Evolutionary conservation across 2,329 filamentous ascomycete genomes (phyloP), one percentile per base, ranked within the genome.

Genomic region (Aspergillus puulaauensis): DNA sequence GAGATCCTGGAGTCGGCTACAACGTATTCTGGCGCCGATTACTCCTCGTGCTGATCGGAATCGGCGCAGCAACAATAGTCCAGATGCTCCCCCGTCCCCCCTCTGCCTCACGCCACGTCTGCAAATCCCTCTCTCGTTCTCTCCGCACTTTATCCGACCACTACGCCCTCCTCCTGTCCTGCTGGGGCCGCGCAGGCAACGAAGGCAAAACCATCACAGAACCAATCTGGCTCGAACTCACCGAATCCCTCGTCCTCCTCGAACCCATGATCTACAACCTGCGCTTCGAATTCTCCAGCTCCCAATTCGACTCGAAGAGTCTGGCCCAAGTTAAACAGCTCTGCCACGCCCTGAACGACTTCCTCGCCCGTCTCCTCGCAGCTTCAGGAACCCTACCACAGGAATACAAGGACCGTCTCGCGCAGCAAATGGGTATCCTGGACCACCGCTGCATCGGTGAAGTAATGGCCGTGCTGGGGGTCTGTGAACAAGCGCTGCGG

Each of bases 391-490:
- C 68, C 1, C 60, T 78, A 0, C 76, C 81, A 0, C 64, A 68
- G 2, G 63, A 75, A 1, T 70, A 80, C 2, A 79, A 79, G 43
- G 62, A 66, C 2, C 74, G 77, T 0, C 69, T 83, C 0, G 68
- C 72, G 0, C 68, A 62, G 0, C 65, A 70, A 0, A 69, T 71
- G 0, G 80, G 80, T 1, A 65, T 81, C 1, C 63, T 77, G 0
- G 76, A 80, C 31, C 75, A 81, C 15, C 67, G 70, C 1, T 70
- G 70, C n/a, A 77, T 83, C 9, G 79, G 77, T 3, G 80, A 82
- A 27, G 61, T 81, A 51, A 83, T 83, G 81, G 78, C 79, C 1
- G 79, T 82, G 2, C 63, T 83, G 1, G 70, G 69, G 1, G 73
- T 82, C 3, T 65, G 80, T 6, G 79, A 81, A 49, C 79, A 82